Evolutionary conservation across 305 asterid genomes (phyloP).

Genomic region (Vinca major): DNA sequence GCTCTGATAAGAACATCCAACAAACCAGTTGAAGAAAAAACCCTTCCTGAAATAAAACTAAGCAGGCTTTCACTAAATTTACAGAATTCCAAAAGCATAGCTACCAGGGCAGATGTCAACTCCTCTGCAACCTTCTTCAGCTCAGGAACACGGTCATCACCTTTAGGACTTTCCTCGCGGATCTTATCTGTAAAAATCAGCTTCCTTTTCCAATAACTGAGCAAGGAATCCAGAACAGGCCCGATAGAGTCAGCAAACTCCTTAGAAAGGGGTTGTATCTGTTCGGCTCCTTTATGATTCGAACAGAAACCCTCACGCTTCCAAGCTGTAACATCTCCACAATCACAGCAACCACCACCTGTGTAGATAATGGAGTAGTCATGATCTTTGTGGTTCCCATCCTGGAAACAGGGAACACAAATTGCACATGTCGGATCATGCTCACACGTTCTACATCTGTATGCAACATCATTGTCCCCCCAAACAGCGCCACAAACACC

Average conservation of each 20-base stretch:
- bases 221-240: conserved; percentile 64
- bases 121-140: conserved; percentile 42
- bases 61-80: conserved; percentile 80
- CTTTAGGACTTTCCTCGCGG: conserved; percentile 33
- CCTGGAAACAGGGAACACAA: conserved; percentile 85
- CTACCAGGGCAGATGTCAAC: conserved; percentile 61
- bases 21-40: conserved; percentile 56
- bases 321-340: conserved; percentile 99
- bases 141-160: conserved; percentile 28
- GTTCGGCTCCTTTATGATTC: conserved; percentile 81
- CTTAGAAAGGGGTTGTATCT: conserved; percentile 74
- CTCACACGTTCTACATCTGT: conserved; percentile 83
- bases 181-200: conserved; percentile 29
- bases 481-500: conserved; percentile 94
- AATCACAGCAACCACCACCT: conserved; percentile 96
- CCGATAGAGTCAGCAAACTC: conserved; percentile 52
- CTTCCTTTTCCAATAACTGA: conserved; percentile 58
- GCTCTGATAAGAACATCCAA: conserved; percentile 66
- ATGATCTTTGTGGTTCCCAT: conserved; percentile 89
- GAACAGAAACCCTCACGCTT: conserved; percentile 94
- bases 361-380: conserved; percentile 84
- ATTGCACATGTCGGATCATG: conserved; percentile 91
- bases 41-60: conserved; percentile 70
- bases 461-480: conserved; percentile 78
- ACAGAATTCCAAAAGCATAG: conserved; percentile 77